Evolutionary conservation across 306 rosid species (phyloP).

Genomic region (Bauhinia variegata): DNA sequence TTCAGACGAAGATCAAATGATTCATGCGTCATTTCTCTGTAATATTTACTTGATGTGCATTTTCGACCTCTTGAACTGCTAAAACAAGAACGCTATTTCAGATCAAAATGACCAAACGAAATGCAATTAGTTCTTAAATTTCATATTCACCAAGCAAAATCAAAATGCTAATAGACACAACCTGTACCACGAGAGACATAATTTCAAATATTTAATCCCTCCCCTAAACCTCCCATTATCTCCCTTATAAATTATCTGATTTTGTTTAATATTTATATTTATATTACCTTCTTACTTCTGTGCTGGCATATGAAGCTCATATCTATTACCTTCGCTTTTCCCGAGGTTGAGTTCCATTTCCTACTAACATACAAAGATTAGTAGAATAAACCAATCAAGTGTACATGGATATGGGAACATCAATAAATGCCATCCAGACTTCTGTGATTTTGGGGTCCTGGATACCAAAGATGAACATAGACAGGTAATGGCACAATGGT

Average conservation of each 20-base stretch:
- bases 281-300: slow-evolving; percentile 12
- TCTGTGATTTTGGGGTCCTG: slow-evolving; percentile 59
- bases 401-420: slow-evolving; percentile 15
- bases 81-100: too few relatives aligned
- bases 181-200: too few relatives aligned
- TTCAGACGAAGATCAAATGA: too few relatives aligned
- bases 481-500: not conserved
- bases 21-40: too few relatives aligned
- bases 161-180: too few relatives aligned
- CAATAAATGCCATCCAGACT: slow-evolving; percentile 9
- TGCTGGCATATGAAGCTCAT: not conserved
- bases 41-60: too few relatives aligned
- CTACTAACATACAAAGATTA: slow-evolving; percentile 22
- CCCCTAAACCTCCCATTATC: too few relatives aligned
- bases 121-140: too few relatives aligned
- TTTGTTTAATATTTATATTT: slow-evolving; percentile 41
- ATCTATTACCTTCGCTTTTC: slow-evolving; percentile 25
- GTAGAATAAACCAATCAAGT: not conserved
- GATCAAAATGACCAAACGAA: too few relatives aligned
- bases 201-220: too few relatives aligned
- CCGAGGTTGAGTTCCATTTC: slow-evolving; percentile 35
- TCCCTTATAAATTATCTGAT: not conserved
- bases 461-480: not conserved
- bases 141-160: too few relatives aligned
- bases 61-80: too few relatives aligned